Evolutionary conservation across 371 early-diverging fungal genomes (phyloP), one percentile per base, ranked within the genome.

Genomic region (Haplosporangium sp.): DNA sequence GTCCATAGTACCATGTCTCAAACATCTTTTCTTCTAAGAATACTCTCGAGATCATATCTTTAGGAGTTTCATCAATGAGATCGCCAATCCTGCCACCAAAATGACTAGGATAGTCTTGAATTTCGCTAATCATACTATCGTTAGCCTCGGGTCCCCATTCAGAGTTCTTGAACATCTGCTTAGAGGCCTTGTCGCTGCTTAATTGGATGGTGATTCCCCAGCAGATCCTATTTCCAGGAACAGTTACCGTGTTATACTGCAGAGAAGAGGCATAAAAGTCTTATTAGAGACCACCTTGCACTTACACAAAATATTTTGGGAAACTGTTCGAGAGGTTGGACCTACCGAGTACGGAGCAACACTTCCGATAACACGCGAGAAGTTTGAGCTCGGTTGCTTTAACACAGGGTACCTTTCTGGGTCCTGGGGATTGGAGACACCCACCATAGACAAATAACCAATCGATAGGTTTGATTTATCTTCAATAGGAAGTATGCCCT

Each of bases 1-100:
- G 60, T 27, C 73, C 78, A 59, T 69, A 45, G 20, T 57, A 52
- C 78, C 75, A 75, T n/a, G 66, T 69, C 20, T 75, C 65, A 45
- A 75, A 75, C 47, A 77, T 44, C 27, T 78, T 78, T 48, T 70
- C 79, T 17, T 78, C 79, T 20, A 78, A 34, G n/a, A 73, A 73
- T n/a, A 78, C 71, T 10, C 45, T 69, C 0, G 69, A 69, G 19
- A 72, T 68, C 53, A 53, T 65, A 0, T 69, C 69, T 19, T 45
- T 44, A 0, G 69, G 72, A 8, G 78, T 77, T 8, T 55, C 64
- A 48, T 72, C 65, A 39, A 72, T 72, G n/a, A 77, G 40, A 19
- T 74, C 74, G 6, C 69, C 63, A 2, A 74, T 60, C 1, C 17
- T 39, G 10, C 74, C 74, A 1, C 74, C 69, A n/a, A 68, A 59